These are phyloP conservation scores for Fusarium goolgardi DNA, from an alignment of 2,329 filamentous ascomycete genomes.

Conservation along the genomic window DNA sequence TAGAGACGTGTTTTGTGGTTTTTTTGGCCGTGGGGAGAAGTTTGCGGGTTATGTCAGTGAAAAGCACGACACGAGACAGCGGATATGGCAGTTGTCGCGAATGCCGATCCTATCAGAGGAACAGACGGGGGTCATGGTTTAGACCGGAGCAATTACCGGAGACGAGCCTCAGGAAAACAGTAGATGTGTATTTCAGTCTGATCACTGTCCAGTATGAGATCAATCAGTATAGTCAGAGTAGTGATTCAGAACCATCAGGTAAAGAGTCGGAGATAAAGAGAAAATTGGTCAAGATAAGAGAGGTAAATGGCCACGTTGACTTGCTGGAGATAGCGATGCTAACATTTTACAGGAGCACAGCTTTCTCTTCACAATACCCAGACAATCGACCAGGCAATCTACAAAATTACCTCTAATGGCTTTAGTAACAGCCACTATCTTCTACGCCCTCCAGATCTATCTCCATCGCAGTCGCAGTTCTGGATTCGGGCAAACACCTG, in stretches of 20 bases:
- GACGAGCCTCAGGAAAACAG: not conserved
- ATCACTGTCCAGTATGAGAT: conserved; percentile 19
- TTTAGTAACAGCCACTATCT: conserved; percentile 1
- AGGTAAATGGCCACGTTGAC: not conserved
- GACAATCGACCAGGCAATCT: not conserved
- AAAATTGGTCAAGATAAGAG: conserved; percentile 9
- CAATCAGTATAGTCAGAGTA: conserved; percentile 14
- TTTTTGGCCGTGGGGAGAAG: conserved; percentile 4
- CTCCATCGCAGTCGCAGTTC: not conserved
- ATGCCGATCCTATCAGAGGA: conserved; percentile 4
- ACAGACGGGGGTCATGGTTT: conserved; percentile 1
- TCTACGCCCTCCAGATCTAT: conserved; percentile 16
- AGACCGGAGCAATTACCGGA: not conserved
- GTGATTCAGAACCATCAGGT: not conserved
- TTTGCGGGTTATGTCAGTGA: conserved; percentile 11
- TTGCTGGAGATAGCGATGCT: accelerated
- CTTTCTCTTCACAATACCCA: not conserved
- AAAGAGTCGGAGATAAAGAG: conserved; percentile 2
- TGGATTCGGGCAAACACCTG: not conserved
- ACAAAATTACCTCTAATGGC: conserved; percentile 3
- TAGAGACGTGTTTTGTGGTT: conserved; percentile 16
- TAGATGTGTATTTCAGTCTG: conserved; percentile 10
- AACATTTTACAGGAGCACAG: not conserved
- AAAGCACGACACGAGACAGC: conserved; percentile 19
- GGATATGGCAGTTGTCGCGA: conserved; percentile 12